Base-by-base conservation (phyloP, 2,329 filamentous ascomycete species). In the Sporothrix curviconia region DNA sequence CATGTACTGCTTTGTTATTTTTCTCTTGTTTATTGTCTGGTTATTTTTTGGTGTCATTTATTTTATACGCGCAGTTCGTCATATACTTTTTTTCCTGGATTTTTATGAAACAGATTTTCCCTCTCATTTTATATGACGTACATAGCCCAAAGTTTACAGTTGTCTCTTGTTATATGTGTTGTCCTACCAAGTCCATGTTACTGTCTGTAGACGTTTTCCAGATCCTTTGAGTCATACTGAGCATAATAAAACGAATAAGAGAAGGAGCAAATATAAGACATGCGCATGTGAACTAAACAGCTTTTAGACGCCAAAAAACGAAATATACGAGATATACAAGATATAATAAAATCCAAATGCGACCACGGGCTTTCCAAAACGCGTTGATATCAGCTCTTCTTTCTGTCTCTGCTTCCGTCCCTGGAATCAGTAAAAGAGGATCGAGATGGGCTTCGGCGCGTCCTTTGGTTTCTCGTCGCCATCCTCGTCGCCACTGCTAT, bases 381-480 rank as follows among this genome's bases (percentile, higher is more conserved):
- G 4, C 36, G 15, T 8, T 14, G 4, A 39, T 39, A 14, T 4
- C 36, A 32, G 28, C 28, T 11, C 28, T 11, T 39, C 5, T 2
- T 40, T 28, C n/a, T 25, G 17, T 47, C 32, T 34, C 6, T 47
- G 7, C 12, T 7, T 7, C 11, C 17, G 3, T 9, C 8, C 32
- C 9, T 15, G 19, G 7, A 15, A n/a, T 30, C 17, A 63, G 32
- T 61, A 63, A 24, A 63, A 60, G 28, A 63, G 37, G 25, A 63
- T 57, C n/a, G 55, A 56, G 7, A 63, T 37, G 1, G 91, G 90
- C 75, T 90, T 90, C 67, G 66, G 8, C 66, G 63, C 61, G 54
- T 49, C 57, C 30, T 34, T 61, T 30, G n/a, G n/a, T n/a, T 65
- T 62, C 25, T 56, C 56, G 3, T 62, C 50, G 6, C 62, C 61